Percentiles rank a stretch among this genome's conserved stretches.
phyloP scores from a whole-genome alignment of 148 eudicot species.

The Cornus controversa region DNA sequence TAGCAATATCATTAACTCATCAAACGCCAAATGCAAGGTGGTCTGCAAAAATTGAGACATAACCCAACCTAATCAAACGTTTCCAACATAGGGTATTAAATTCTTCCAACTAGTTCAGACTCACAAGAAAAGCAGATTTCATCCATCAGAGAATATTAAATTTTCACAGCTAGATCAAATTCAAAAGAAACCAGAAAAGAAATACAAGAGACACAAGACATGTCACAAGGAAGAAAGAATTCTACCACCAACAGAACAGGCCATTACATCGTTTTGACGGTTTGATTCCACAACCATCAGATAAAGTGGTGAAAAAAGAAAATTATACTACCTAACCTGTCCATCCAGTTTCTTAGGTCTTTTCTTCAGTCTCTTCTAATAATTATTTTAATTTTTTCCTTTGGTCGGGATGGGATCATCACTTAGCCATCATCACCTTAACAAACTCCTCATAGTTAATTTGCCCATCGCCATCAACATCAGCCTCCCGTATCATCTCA shows the following conservation, averaged over 20 bases:
- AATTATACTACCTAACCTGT: neutral
- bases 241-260: neutral
- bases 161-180: too few relatives aligned
- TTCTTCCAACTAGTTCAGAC: too few relatives aligned
- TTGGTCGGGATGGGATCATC: neutral
- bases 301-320: neutral
- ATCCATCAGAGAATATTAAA: too few relatives aligned
- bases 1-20: too few relatives aligned
- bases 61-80: too few relatives aligned
- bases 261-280: neutral
- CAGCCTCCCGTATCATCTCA: conserved; percentile 83
- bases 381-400: neutral
- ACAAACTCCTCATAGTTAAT: conserved; percentile 84
- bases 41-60: too few relatives aligned
- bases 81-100: too few relatives aligned
- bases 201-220: neutral
- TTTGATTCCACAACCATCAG: neutral
- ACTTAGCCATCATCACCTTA: conserved; percentile 76
- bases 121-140: too few relatives aligned
- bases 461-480: conserved; percentile 81
- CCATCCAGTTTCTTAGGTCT: neutral
- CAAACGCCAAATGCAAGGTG: too few relatives aligned
- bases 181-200: neutral
- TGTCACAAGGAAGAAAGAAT: neutral
- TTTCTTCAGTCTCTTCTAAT: too few relatives aligned